phyloP scores from a whole-genome alignment of 2,329 filamentous ascomycete genomes.

The Fonsecaea multimorphosa region DNA sequence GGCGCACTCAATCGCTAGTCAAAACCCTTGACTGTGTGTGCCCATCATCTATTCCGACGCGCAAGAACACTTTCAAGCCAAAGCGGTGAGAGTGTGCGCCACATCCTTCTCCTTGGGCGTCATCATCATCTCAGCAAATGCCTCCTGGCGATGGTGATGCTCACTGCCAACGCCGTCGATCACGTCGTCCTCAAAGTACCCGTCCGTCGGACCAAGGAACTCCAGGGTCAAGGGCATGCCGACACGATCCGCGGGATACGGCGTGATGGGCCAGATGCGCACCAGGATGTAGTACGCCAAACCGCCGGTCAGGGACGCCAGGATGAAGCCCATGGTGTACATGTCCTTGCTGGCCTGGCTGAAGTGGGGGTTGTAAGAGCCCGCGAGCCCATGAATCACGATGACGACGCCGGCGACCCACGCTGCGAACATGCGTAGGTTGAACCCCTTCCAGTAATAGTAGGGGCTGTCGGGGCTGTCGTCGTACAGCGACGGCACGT shows the following conservation, averaged over 20 bases:
- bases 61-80: neutral
- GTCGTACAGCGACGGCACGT: slow-evolving; percentile 44
- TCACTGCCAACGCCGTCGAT: neutral
- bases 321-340: slow-evolving; percentile 39
- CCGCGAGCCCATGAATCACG: slow-evolving; percentile 38
- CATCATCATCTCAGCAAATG: neutral
- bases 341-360: slow-evolving; percentile 34
- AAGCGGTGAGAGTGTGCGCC: neutral
- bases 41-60: neutral
- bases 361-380: slow-evolving; percentile 34
- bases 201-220: neutral
- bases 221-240: neutral
- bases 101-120: neutral
- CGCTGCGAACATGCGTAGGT: slow-evolving; percentile 40
- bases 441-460: slow-evolving; percentile 45
- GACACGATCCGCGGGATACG: neutral
- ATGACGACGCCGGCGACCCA: slow-evolving; percentile 39
- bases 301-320: slow-evolving; percentile 39
- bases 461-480: slow-evolving; percentile 42
- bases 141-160: neutral
- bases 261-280: slow-evolving; percentile 14
- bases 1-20: neutral
- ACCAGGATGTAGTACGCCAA: slow-evolving; percentile 35
- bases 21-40: neutral
- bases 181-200: slow-evolving; percentile 8